Percentiles rank a stretch among this genome's conserved stretches.
phyloP scores from a whole-genome alignment of 2,329 filamentous ascomycete genomes.

The Xylogone sp. region DNA sequence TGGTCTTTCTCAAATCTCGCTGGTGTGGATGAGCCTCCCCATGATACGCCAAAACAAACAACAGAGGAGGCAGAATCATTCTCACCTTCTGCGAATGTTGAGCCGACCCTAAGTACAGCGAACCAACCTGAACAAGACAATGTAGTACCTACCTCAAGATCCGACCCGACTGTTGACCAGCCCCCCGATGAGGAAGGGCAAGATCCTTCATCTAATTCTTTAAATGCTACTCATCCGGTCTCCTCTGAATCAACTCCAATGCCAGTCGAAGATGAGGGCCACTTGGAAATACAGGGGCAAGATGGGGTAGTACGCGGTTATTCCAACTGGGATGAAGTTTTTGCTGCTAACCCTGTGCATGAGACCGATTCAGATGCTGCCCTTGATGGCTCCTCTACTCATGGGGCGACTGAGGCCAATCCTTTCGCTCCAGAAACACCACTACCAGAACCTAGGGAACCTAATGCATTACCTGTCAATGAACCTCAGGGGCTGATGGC shows the following conservation, averaged over 20 bases:
- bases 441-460: constrained; percentile 12
- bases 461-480: constrained; percentile 6
- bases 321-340: constrained; percentile 16
- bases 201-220: not conserved
- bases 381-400: not conserved
- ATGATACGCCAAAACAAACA: not conserved
- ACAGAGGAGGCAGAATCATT: not conserved
- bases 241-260: not conserved
- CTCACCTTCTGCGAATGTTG: not conserved
- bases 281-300: constrained; percentile 11
- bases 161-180: too few species aligned
- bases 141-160: too few species aligned
- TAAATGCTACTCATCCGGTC: not conserved
- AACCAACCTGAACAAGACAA: too few species aligned
- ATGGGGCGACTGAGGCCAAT: constrained; percentile 7
- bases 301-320: constrained; percentile 15
- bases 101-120: too few species aligned
- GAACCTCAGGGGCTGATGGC: constrained; percentile 36
- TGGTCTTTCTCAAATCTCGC: constrained; percentile 52
- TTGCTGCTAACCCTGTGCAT: constrained; percentile 17
- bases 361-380: constrained; percentile 6
- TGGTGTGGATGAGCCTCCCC: constrained; percentile 1
- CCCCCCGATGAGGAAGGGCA: too few species aligned
- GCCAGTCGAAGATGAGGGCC: not conserved
- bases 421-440: constrained; percentile 34